Base-by-base conservation (phyloP, 1,139 yeast species). In the Blastobotrys arbuscula region DNA sequence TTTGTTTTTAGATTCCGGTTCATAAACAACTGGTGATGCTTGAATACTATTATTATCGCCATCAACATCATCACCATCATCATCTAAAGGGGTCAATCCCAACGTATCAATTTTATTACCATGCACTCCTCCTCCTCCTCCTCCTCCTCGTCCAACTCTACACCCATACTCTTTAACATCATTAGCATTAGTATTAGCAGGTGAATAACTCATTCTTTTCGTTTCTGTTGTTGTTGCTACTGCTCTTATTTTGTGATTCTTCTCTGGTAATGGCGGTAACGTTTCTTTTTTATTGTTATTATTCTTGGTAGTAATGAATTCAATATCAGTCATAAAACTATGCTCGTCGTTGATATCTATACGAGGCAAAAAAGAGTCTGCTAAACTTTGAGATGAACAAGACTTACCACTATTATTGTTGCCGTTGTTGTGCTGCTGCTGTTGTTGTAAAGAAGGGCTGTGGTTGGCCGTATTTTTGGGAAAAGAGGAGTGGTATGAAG, bases 401-500 rank as follows among this genome's bases (percentile, higher is more conserved):
- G 37, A 28, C 12, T 26, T 41, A n/a, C 18, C 42, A 19, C 18
- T 21, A 8, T 8, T n/a, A 13, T 28, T 28, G 31, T 3, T 28
- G 12, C 13, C 2, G 39, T 36, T 21, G 21, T 18, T 21, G 19
- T n/a, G n/a, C n/a, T n/a, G n/a, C n/a, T 26, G 16, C 13, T 42
- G 40, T 35, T 37, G 47, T 38, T 31, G 42, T 26, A 16, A 34
- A 34, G 9, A 19, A 3, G 7, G 18, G 10, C 13, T 16, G 12
- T 21, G 21, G 20, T 23, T 36, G 21, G 39, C 13, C 18, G 38
- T 10, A 23, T 19, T 19, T 35, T 42, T 42, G 39, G 45, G 45
- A 42, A 42, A 42, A 23, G 45, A 42, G 40, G 45, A 42, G 45
- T 42, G 20, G 40, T 42, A 42, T 18, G 45, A 42, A 18, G 45